Evolutionary conservation across 805 yeast genomes (phyloP).

Genomic region (Middelhovenomyces tepae): DNA sequence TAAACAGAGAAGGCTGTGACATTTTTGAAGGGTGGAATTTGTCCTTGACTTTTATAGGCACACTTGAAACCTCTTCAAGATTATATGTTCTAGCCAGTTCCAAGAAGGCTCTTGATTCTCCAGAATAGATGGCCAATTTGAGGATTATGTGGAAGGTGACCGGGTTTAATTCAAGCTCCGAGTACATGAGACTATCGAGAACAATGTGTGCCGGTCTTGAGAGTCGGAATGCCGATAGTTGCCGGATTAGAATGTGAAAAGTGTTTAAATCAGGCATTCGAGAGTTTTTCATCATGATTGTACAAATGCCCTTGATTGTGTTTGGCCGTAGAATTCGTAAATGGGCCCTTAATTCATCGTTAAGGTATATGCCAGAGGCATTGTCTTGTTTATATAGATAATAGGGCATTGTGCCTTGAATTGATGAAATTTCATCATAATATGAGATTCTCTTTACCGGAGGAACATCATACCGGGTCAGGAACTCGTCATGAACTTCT

Average conservation of each 20-base stretch:
- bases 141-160: slow-evolving; percentile 13
- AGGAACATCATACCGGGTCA: slow-evolving; percentile 4
- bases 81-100: slow-evolving; percentile 8
- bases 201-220: slow-evolving; percentile 20
- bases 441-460: slow-evolving; percentile 3
- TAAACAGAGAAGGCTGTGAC: slow-evolving; percentile 1
- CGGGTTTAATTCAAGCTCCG: slow-evolving; percentile 13
- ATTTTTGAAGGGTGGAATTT: neutral
- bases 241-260: slow-evolving; percentile 18
- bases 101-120: slow-evolving; percentile 7
- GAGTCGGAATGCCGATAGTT: slow-evolving; percentile 15
- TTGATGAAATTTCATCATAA: slow-evolving; percentile 7
- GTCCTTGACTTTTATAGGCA: neutral
- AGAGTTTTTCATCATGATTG: slow-evolving; percentile 14
- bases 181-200: slow-evolving; percentile 20
- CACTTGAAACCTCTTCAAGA: slow-evolving; percentile 2
- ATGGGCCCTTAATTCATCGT: no score
- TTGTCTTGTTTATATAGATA: no score
- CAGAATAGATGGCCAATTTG: slow-evolving; percentile 10
- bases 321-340: slow-evolving; percentile 9
- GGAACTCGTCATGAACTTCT: slow-evolving; percentile 7
- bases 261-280: slow-evolving; percentile 20
- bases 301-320: slow-evolving; percentile 15
- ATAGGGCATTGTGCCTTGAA: slow-evolving; percentile 4
- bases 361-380: no score